Evolutionary conservation across 108 stramenopile genomes (phyloP), one percentile per base, ranked within the genome.

Genomic region (Parietichytrium sp.): DNA sequence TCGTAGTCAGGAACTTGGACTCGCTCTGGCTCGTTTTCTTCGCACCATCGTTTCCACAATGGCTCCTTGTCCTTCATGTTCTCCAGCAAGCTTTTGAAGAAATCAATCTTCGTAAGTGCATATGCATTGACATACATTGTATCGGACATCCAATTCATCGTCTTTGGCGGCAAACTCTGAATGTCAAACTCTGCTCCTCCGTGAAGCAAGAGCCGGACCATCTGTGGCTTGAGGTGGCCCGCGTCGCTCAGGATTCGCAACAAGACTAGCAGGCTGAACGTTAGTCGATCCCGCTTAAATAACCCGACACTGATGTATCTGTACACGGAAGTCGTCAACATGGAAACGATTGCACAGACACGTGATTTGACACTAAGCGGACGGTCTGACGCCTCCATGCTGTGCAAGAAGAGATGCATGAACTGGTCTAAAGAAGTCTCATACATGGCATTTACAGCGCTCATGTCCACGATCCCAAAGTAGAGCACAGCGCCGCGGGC

Each of bases 151-250:
- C 89, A 90, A 16, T 80, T 27, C 27, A 85, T 48, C 23, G 88
- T 81, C 42, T 86, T 87, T 12, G 84, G 48, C 29, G 25, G 31
- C 23, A 86, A 79, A 18, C 29, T 13, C 31, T 54, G 52, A 25
- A 84, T 49, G 42, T 91, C 87, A 51, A 90, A 52, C 4, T 88
- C 89, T 12, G 88, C 88, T 3, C 89, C 89, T 1, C 83, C 90
- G 50, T 84, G 85, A 26, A 91, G 51, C 36, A 91, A 88, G 4
- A 90, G 54, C 10, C 45, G 49, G 0, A 91, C 80, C 48, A 89
- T 85, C 30, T 42, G 45, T 48, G 45, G 52, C 3, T 86, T 81
- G 33, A 91, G 52, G 4, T 83, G 38, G 1, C 61, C 48, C 1
- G 86, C 86, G 18, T 84, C 86, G 18, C 83, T 18, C 13, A 91